Conservation (phyloP, 805 yeast genomes). For the Saccharomycopsis selenospora region DNA sequence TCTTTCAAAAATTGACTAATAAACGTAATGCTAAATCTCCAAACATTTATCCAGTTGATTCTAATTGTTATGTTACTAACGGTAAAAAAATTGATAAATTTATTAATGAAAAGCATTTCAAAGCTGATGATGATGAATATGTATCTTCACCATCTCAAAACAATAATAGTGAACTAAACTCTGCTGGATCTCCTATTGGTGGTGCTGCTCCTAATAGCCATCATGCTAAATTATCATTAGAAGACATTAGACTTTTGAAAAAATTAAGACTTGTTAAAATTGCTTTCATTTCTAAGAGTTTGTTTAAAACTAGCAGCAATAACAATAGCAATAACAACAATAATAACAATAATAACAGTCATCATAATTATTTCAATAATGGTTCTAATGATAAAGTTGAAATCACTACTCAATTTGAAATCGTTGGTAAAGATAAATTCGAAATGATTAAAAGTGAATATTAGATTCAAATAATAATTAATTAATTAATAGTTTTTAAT, state of each 20-base stretch:
- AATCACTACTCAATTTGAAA: neutral
- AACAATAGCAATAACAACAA: neutral
- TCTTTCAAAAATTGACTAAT: neutral
- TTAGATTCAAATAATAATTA: too few species aligned
- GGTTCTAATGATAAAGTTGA: neutral
- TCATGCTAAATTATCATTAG: constrained; percentile 5
- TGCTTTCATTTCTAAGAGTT: constrained; percentile 7
- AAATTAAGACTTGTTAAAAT: constrained; percentile 16
- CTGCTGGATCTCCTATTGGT: neutral
- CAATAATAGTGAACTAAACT: neutral
- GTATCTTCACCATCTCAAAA: neutral
- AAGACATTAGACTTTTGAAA: constrained; percentile 18
- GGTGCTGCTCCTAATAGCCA: neutral
- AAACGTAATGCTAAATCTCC: neutral
- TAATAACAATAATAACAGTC: neutral
- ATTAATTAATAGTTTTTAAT: too few species aligned
- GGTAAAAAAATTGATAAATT: constrained; percentile 14
- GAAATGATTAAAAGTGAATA: neutral
- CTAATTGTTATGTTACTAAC: constrained; percentile 14
- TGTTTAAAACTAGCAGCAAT: constrained; percentile 5
- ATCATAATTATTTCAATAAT: neutral
- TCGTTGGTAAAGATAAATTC: neutral
- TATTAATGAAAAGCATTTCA: constrained; percentile 5
- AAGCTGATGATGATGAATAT: neutral
- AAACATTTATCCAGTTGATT: neutral